A percentile compares a stretch with the other conserved stretches of the same genome.
Evolutionary conservation across 2,329 filamentous ascomycete genomes (phyloP).

Genomic region (Ophiostoma sp.): DNA sequence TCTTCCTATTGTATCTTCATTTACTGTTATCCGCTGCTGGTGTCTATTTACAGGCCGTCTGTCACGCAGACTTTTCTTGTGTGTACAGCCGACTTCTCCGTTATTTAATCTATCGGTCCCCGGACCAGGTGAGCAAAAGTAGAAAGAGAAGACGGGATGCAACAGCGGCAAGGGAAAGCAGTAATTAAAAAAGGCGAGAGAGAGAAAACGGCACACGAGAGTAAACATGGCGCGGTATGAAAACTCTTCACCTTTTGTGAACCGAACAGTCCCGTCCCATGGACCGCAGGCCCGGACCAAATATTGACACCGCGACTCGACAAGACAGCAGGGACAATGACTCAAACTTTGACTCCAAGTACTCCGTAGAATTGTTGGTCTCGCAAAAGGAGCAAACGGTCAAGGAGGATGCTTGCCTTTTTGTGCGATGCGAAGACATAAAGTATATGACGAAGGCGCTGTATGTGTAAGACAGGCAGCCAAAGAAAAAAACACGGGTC

Average conservation of each 20-base stretch:
- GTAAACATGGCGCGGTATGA: neutral
- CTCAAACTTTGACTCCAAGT: neutral
- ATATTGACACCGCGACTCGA: no score
- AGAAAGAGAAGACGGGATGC: neutral
- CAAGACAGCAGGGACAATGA: neutral
- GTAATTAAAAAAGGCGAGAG: conserved; percentile 3
- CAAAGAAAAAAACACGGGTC: neutral
- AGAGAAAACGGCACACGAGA: neutral
- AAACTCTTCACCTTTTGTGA: neutral
- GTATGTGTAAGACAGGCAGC: neutral
- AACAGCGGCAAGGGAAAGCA: conserved; percentile 2
- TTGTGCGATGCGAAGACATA: neutral
- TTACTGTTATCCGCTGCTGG: neutral
- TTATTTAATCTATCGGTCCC: neutral
- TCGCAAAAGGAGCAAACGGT: neutral
- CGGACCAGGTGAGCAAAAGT: conserved; percentile 6
- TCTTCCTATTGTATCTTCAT: neutral
- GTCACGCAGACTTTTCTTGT: neutral
- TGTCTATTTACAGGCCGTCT: neutral
- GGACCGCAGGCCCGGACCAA: neutral
- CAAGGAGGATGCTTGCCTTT: neutral
- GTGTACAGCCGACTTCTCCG: neutral
- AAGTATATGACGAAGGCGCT: neutral
- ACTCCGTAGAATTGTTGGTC: neutral
- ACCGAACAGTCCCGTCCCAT: conserved; percentile 11